Conservation (phyloP, 805 yeast genomes). For the Saccharomycopsis sp. region DNA sequence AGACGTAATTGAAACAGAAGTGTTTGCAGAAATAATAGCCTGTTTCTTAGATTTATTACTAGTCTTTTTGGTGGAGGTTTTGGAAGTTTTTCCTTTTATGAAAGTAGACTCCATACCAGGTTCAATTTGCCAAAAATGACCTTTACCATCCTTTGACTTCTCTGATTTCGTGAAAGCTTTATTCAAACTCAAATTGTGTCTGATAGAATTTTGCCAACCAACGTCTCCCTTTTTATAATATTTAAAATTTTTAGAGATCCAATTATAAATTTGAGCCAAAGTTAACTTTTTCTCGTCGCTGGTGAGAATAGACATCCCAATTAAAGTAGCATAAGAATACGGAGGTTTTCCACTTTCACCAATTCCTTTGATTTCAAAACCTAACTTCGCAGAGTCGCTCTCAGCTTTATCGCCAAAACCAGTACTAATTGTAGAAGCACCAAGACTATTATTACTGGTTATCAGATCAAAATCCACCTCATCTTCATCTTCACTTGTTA, state of each 20-base stretch:
- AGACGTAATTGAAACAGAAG: neutral
- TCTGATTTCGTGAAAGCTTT: constrained; percentile 89
- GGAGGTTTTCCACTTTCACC: constrained; percentile 62
- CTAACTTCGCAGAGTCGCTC: neutral
- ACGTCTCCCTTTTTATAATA: constrained; percentile 78
- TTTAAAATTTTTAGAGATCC: constrained; percentile 82
- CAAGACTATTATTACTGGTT: neutral
- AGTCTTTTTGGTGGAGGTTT: constrained; percentile 1
- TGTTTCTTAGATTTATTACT: constrained; percentile 10
- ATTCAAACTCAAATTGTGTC: constrained; percentile 87
- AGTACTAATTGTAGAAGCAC: neutral
- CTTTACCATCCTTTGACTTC: constrained; percentile 79
- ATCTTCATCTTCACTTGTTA: constrained; percentile 3
- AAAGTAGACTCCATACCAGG: constrained; percentile 77
- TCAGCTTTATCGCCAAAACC: neutral
- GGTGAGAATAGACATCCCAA: constrained; percentile 85
- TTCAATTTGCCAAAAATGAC: constrained; percentile 86
- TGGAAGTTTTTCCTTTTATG: constrained; percentile 42
- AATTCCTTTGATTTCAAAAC: constrained; percentile 13
- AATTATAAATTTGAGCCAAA: constrained; percentile 73
- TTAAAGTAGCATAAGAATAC: constrained; percentile 84
- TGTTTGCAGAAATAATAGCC: neutral
- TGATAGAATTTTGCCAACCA: constrained; percentile 96
- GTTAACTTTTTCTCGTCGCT: constrained; percentile 66
- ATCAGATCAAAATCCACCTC: neutral